Evolutionary conservation across 768 basidiomycete genomes (phyloP).

Genomic region (Sistotremastrum niveocremeum): DNA sequence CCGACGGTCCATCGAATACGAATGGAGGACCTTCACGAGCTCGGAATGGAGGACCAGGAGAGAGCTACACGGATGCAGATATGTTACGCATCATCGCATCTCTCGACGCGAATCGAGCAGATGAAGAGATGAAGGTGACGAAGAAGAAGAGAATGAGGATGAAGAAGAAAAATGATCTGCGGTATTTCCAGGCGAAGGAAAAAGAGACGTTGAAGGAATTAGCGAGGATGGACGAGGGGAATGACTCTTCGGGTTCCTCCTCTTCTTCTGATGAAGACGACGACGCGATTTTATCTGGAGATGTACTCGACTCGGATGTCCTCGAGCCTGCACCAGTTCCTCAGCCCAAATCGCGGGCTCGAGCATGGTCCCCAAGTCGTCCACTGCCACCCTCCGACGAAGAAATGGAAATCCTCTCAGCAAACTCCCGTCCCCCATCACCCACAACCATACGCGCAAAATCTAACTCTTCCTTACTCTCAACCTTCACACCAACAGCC

Average conservation of each 20-base stretch:
- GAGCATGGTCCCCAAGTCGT: conserved; percentile 50
- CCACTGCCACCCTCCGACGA: conserved; percentile 37
- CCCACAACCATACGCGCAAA: conserved; percentile 2
- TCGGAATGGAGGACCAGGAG: conserved; percentile 17
- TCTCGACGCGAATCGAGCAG: too few relatives aligned
- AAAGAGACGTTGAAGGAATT: conserved; percentile 21
- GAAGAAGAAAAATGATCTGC: conserved; percentile 5
- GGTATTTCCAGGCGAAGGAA: conserved; percentile 21
- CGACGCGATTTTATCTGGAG: conserved; percentile 22
- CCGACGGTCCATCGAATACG: background rate
- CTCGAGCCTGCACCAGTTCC: conserved; percentile 12
- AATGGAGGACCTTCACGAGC: too few relatives aligned
- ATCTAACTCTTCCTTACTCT: conserved; percentile 18
- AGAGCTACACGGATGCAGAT: conserved; percentile 8
- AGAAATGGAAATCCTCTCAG: conserved; percentile 11
- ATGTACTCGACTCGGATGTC: conserved; percentile 18
- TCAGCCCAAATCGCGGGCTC: conserved; percentile 7
- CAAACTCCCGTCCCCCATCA: conserved; percentile 6
- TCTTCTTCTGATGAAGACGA: background rate
- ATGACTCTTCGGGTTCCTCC: conserved; percentile 8
- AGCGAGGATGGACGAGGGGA: conserved; percentile 16
- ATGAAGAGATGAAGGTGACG: conserved; percentile 12
- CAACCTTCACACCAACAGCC: conserved; percentile 34
- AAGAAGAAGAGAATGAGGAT: conserved; percentile 13
- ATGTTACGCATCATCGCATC: too few relatives aligned